Conservation (phyloP, 23 red algal genomes). For the Agarophyton chilense region DNA sequence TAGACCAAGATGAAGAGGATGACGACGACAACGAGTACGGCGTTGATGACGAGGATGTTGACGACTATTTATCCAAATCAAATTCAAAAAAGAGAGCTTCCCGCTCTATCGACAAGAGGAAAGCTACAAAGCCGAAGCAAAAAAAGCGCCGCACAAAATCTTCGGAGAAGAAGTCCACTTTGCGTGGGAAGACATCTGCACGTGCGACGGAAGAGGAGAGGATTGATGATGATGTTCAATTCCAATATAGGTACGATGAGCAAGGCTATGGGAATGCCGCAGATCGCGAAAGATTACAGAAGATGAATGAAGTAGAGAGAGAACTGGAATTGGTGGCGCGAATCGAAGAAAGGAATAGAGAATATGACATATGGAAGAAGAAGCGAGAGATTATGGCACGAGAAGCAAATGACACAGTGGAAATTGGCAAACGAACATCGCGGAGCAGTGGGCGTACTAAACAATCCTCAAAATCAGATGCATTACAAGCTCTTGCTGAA, state of each 20-base stretch:
- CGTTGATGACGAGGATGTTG: constrained; percentile 25
- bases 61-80: constrained; percentile 41
- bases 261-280: constrained; percentile 62
- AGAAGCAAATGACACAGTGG: neutral
- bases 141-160: constrained; percentile 5
- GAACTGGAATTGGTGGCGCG: constrained; percentile 45
- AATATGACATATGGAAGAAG: constrained; percentile 55
- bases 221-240: constrained; percentile 47
- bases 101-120: neutral
- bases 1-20: constrained; percentile 48
- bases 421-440: neutral
- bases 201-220: neutral
- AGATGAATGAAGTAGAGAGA: constrained; percentile 64
- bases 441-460: constrained; percentile 54
- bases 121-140: neutral
- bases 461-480: constrained; percentile 57
- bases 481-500: constrained; percentile 51
- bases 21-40: constrained; percentile 63
- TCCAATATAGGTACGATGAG: constrained; percentile 57
- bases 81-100: constrained; percentile 20
- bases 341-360: constrained; percentile 41
- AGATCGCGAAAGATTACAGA: constrained; percentile 36
- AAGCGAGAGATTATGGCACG: constrained; percentile 42
- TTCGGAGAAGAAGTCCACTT: constrained; percentile 1
- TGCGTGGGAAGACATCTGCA: neutral